These are phyloP conservation scores for Amesomyces nigricolor DNA, from an alignment of 2,329 filamentous ascomycete genomes.

Conservation along the genomic window DNA sequence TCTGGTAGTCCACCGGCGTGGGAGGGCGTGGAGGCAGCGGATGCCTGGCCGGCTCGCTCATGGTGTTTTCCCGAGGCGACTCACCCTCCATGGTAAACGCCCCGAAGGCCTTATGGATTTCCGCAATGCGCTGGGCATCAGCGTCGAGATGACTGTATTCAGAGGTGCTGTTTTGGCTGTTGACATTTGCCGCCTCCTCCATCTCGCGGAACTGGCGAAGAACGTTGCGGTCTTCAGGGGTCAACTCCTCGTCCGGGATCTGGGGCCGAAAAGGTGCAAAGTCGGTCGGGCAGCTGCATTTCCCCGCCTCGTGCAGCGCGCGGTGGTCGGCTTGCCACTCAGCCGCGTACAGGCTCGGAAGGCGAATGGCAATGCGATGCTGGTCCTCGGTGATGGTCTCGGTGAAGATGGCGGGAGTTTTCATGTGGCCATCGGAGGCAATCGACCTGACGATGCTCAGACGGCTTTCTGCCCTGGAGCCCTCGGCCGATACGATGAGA, in stretches of 20 bases:
- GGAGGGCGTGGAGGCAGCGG: too few species aligned
- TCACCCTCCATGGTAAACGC: constrained; percentile 5
- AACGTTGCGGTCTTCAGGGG: neutral
- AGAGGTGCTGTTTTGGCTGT: neutral
- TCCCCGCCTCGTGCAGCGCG: constrained; percentile 31
- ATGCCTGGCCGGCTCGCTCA: too few species aligned
- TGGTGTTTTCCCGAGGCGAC: neutral
- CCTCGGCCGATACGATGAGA: neutral
- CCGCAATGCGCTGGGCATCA: constrained; percentile 11
- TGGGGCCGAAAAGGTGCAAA: constrained; percentile 31
- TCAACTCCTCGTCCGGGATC: constrained; percentile 14
- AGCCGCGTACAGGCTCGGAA: constrained; percentile 35
- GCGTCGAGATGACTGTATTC: neutral
- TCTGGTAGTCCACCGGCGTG: too few species aligned
- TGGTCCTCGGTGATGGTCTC: constrained; percentile 12
- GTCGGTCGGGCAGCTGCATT: constrained; percentile 32
- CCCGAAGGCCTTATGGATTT: constrained; percentile 17
- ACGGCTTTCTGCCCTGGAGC: neutral
- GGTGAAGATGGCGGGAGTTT: constrained; percentile 16
- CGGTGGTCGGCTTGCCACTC: constrained; percentile 40
- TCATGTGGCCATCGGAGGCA: neutral
- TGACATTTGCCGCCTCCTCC: neutral
- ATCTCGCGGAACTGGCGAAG: constrained; percentile 9
- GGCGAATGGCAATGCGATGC: constrained; percentile 29
- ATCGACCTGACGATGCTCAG: neutral